phyloP scores from a whole-genome alignment of 2,329 filamentous ascomycete genomes.

The Kalmusia sp. region DNA sequence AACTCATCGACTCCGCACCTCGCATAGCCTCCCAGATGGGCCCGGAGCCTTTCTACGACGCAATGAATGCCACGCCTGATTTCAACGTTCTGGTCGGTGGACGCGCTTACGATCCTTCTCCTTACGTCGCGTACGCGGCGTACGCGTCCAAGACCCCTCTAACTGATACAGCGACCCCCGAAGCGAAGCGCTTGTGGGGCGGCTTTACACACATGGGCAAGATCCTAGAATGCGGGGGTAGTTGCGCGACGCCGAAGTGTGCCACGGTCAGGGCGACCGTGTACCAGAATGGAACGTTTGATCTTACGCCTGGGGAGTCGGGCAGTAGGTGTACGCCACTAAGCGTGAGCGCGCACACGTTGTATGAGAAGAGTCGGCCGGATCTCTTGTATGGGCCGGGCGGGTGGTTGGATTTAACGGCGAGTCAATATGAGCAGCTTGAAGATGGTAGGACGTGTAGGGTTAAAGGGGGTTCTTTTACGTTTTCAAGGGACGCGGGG shows the following conservation, averaged over 20 bases:
- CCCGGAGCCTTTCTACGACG: conserved; percentile 53
- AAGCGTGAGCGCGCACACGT: conserved; percentile 60
- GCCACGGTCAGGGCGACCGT: conserved; percentile 52
- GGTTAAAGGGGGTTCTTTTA: conserved; percentile 48
- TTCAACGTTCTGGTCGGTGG: conserved; percentile 59
- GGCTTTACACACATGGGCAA: conserved; percentile 60
- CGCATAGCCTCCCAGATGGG: conserved; percentile 57
- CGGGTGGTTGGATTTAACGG: conserved; percentile 53
- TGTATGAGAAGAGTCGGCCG: conserved; percentile 63
- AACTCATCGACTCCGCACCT: conserved; percentile 48
- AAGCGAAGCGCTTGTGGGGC: conserved; percentile 19
- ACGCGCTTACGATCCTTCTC: conserved; percentile 32
- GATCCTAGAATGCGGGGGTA: conserved; percentile 61
- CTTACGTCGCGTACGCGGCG: conserved; percentile 28
- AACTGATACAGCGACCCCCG: conserved; percentile 5
- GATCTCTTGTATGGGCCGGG: conserved; percentile 60
- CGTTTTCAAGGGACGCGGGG: conserved; percentile 28
- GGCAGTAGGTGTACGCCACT: conserved; percentile 54
- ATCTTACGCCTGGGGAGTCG: conserved; percentile 53
- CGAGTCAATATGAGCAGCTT: conserved; percentile 54
- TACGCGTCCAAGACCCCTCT: conserved; percentile 10
- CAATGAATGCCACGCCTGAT: conserved; percentile 51
- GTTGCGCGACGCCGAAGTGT: conserved; percentile 58
- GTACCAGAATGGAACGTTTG: conserved; percentile 54
- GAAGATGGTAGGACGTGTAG: conserved; percentile 47